These are phyloP conservation scores for Elsinoe perseae DNA, from an alignment of 2,329 filamentous ascomycete genomes.

Conservation along the genomic window DNA sequence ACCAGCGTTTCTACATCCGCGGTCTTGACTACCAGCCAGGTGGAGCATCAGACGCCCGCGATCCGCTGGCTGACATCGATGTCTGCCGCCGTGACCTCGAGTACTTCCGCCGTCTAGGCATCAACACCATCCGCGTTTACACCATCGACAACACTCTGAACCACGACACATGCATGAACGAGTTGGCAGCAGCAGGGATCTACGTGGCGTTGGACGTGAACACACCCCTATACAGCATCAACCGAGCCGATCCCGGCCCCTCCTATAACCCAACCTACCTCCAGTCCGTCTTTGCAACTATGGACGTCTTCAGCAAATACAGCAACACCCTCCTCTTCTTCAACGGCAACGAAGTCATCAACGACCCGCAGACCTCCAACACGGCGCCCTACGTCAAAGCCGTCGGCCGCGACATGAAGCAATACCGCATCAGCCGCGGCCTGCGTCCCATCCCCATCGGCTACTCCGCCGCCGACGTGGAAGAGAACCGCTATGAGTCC, in stretches of 20 bases:
- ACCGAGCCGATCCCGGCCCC: conserved; percentile 60
- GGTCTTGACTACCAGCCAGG: conserved; percentile 50
- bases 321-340: conserved; percentile 81
- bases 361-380: conserved; percentile 53
- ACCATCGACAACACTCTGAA: conserved; percentile 76
- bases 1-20: conserved; percentile 53
- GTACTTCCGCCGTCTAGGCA: conserved; percentile 74
- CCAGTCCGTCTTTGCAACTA: conserved; percentile 77
- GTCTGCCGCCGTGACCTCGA: conserved; percentile 72
- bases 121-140: conserved; percentile 91
- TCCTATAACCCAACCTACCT: conserved; percentile 88
- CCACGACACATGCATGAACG: conserved; percentile 80
- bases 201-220: conserved; percentile 90
- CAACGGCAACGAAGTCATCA: conserved; percentile 68
- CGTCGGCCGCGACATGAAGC: conserved; percentile 71
- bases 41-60: conserved; percentile 54
- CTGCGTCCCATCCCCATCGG: conserved; percentile 65
- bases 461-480: conserved; percentile 79
- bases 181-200: conserved; percentile 74
- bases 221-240: conserved; percentile 82
- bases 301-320: conserved; percentile 76
- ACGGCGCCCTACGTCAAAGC: conserved; percentile 65
- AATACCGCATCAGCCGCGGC: conserved; percentile 65
- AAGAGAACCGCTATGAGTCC: conserved; percentile 72
- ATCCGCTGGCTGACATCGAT: conserved; percentile 65